Conservation (phyloP, 2,329 filamentous ascomycete species). For the Fusarium austroafricanum region DNA sequence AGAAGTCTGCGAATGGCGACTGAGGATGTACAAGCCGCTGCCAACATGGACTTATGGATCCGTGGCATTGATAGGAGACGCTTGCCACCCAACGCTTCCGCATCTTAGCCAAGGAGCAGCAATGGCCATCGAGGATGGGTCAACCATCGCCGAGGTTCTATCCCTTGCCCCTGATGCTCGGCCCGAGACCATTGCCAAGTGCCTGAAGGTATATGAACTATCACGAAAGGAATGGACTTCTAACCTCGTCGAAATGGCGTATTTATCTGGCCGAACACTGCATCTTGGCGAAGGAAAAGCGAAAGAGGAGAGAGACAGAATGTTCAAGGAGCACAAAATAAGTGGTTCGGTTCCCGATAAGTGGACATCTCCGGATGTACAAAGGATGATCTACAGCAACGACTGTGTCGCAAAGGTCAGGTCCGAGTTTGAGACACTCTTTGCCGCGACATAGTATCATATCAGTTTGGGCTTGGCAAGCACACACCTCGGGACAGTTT, state of each 20-base stretch:
- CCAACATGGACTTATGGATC: constrained; percentile 69
- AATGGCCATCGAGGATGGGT: constrained; percentile 75
- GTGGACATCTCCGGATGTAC: constrained; percentile 77
- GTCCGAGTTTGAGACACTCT: constrained; percentile 40
- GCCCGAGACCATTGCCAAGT: constrained; percentile 43
- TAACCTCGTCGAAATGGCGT: constrained; percentile 44
- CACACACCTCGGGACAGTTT: background rate
- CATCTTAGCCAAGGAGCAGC: constrained; percentile 76
- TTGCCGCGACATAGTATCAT: constrained; percentile 32
- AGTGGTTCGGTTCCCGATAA: constrained; percentile 71
- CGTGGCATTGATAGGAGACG: constrained; percentile 70
- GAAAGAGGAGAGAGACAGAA: constrained; percentile 68
- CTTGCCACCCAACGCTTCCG: constrained; percentile 75
- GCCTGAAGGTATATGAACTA: constrained; percentile 43
- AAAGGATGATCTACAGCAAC: constrained; percentile 73
- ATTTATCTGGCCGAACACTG: constrained; percentile 59
- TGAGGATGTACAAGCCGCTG: constrained; percentile 70
- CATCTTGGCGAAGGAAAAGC: constrained; percentile 69
- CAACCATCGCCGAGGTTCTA: constrained; percentile 47
- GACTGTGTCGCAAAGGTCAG: constrained; percentile 66
- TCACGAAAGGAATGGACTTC: constrained; percentile 46
- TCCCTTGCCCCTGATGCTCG: constrained; percentile 35
- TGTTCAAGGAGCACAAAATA: constrained; percentile 64
- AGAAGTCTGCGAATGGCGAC: constrained; percentile 75
- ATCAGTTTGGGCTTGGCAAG: background rate